Evolutionary conservation across 148 eudicot species (phyloP).

Genomic region (Mesembryanthemum crystallinum): DNA sequence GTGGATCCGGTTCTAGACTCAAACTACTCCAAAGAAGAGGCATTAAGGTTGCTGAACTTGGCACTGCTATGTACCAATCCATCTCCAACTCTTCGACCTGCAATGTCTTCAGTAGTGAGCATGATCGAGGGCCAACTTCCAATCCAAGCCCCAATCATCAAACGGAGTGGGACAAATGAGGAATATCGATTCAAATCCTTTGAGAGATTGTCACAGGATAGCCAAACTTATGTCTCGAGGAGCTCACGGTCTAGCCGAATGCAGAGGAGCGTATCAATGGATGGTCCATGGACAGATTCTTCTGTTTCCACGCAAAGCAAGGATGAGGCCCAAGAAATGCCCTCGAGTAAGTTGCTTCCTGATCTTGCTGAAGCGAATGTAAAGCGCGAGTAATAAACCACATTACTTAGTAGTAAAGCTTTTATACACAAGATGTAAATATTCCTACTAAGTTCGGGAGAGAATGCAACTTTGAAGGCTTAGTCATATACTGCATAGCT

Average conservation of each 20-base stretch:
- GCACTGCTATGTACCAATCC: conserved; percentile 65
- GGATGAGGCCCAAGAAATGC: conserved; percentile 21
- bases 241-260: conserved; percentile 27
- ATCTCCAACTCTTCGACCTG: conserved; percentile 63
- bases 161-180: conserved; percentile 24
- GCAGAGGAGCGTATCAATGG: conserved; percentile 41
- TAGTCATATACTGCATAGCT: background rate
- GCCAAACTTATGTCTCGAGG: conserved; percentile 37
- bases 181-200: conserved; percentile 45
- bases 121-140: conserved; percentile 58
- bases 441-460: too few species aligned
- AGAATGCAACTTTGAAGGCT: too few species aligned
- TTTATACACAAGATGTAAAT: too few species aligned
- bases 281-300: conserved; percentile 50
- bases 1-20: conserved; percentile 63
- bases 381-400: too few species aligned
- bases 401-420: too few species aligned
- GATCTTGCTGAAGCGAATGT: conserved; percentile 16
- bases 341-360: conserved; percentile 30
- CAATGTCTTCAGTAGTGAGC: conserved; percentile 67
- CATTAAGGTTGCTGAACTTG: conserved; percentile 40
- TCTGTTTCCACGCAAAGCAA: conserved; percentile 29
- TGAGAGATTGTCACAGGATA: conserved; percentile 39
- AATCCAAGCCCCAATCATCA: conserved; percentile 54
- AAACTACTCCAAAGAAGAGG: conserved; percentile 52